Conservation (phyloP, 2,329 filamentous ascomycete genomes). For the Phaeoacremonium minimum region DNA sequence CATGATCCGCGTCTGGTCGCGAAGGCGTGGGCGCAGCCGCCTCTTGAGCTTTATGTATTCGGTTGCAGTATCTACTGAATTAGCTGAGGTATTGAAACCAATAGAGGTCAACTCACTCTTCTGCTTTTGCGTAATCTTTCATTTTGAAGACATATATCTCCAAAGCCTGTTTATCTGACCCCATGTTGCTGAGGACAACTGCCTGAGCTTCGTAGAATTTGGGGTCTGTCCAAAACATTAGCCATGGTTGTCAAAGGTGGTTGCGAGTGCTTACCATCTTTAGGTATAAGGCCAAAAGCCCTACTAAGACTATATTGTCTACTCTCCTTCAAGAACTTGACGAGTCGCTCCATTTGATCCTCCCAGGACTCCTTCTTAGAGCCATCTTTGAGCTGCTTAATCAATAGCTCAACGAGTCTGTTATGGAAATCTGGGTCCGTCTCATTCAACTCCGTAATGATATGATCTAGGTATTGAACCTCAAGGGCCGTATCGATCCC, state of each 20-base stretch:
- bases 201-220: constrained; percentile 86
- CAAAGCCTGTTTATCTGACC: constrained; percentile 90
- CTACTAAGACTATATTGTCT: constrained; percentile 75
- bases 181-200: constrained; percentile 90
- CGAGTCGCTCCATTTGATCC: constrained; percentile 60
- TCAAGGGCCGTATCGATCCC: constrained; percentile 68
- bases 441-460: constrained; percentile 84
- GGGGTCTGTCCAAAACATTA: constrained; percentile 52
- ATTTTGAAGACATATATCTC: constrained; percentile 97
- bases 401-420: constrained; percentile 65
- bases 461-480: constrained; percentile 81
- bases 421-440: constrained; percentile 84
- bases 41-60: constrained; percentile 63
- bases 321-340: constrained; percentile 72
- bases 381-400: constrained; percentile 51
- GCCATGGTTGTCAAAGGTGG: constrained; percentile 1
- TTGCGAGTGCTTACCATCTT: constrained; percentile 57
- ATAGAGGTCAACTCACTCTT: constrained; percentile 63
- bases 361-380: constrained; percentile 43
- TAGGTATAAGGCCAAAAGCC: constrained; percentile 73
- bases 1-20: constrained; percentile 24
- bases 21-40: constrained; percentile 22
- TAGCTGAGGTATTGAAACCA: background rate
- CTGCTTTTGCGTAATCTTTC: constrained; percentile 79
- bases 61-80: constrained; percentile 74